phyloP scores from a whole-genome alignment of 352 stramenopile species.

The Phytophthora boehmeriae region DNA sequence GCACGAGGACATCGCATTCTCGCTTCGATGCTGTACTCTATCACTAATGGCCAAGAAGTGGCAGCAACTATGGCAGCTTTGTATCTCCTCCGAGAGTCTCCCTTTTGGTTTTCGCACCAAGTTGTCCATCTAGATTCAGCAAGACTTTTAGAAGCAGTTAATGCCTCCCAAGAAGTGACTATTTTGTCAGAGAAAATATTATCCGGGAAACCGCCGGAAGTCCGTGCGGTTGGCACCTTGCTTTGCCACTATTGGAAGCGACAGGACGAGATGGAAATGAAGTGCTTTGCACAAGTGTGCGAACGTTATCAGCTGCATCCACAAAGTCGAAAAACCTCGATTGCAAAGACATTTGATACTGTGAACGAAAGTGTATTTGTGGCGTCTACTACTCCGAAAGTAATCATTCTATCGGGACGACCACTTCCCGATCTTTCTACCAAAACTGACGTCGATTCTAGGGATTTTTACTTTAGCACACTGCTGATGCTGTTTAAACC shows the following conservation, averaged over 20 bases:
- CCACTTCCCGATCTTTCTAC: neutral
- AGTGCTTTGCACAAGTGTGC: constrained; percentile 1
- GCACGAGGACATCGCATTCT: constrained; percentile 13
- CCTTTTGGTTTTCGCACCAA: constrained; percentile 25
- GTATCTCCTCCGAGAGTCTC: constrained; percentile 4
- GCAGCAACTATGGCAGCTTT: constrained; percentile 15
- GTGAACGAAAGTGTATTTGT: neutral
- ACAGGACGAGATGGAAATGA: neutral
- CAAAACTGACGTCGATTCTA: too few species aligned
- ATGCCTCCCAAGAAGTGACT: neutral
- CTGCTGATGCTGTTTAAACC: constrained; percentile 1
- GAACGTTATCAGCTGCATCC: neutral
- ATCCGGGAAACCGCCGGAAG: neutral
- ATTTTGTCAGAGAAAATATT: neutral
- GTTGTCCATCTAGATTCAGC: neutral
- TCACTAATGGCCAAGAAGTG: constrained; percentile 19
- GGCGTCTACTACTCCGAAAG: neutral
- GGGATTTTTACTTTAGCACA: constrained; percentile 4
- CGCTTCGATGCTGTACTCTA: constrained; percentile 13
- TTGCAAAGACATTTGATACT: neutral
- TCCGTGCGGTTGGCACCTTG: neutral
- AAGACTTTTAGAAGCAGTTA: neutral
- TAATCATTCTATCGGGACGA: constrained; percentile 2
- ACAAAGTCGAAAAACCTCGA: neutral
- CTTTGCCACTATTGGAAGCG: constrained; percentile 4